Base-by-base conservation (phyloP, 2,329 filamentous ascomycete species). In the Colletotrichum eremochloae region DNA sequence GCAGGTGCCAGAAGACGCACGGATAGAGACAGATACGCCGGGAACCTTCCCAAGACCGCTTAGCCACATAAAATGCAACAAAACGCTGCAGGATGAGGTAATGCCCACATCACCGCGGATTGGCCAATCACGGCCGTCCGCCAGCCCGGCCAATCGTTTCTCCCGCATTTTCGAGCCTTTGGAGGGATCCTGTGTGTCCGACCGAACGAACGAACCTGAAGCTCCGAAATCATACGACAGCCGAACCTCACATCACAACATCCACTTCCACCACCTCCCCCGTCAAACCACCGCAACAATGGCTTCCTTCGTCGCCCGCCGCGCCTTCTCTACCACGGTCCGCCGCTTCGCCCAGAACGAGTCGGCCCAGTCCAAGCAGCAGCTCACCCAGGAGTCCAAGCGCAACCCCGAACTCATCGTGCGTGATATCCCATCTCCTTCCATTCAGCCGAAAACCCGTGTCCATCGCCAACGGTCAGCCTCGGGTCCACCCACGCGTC, bases 301-400 rank as follows among this genome's bases (percentile, higher is more conserved):
- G 88, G 86, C 88, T 73, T 89, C 89, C 77, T 80, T 86, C 77
- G 82, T 89, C 78, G 83, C 88, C 76, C 87, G 88, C 77, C 84
- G 89, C 75, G 84, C 88, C 73, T 87, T 90, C 78, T 84, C 85
- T 78, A 89, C 87, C 78, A 84, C 86, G 69, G 79, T 82, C 75
- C 88, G 88, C 78, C 87, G 87, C 72, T 77, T 89, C 75, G 68
- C 75, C 67, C 68, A 42, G 56, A 6, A 74, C 71, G 81, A 85
- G 71, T 77, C 82, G 62, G 79, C 81, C 71, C 77, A 82, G 63
- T 79, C 81, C 77, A 82, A 86, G 79, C 76, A 83, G 74, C 82
- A 82, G 78, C 87, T 90, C 75, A 87, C 88, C 84, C 82, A 85
- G 80, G 87, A 90, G 83, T 84, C 85, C 79, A 90, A 88, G 86